Evolutionary conservation across 2,329 filamentous ascomycete species (phyloP).

Genomic region (Zelopaecilomyces penicillatus): DNA sequence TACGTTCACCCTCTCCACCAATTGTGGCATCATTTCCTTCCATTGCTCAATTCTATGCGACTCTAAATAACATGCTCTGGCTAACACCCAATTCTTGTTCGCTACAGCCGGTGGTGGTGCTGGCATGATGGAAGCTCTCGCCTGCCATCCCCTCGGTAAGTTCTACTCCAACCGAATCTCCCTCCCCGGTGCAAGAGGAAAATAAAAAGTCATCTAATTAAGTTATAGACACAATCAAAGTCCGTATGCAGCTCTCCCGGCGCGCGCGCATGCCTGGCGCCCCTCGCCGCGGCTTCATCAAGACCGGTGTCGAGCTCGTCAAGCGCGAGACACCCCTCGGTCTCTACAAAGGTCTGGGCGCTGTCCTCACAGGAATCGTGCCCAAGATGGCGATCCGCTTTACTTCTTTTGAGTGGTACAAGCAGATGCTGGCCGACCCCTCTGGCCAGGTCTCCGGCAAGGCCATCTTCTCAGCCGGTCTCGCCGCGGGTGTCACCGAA

Average conservation of each 20-base stretch:
- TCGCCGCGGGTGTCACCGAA: conserved; percentile 90
- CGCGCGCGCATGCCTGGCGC: conserved; percentile 75
- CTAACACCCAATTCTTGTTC: conserved; percentile 7
- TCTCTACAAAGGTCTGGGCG: conserved; percentile 96
- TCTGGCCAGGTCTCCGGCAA: conserved; percentile 61
- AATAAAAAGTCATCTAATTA: neutral
- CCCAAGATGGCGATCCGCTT: conserved; percentile 99
- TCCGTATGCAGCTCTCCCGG: conserved; percentile 95
- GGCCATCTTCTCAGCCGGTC: conserved; percentile 67
- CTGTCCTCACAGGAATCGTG: conserved; percentile 90
- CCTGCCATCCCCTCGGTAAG: conserved; percentile 83
- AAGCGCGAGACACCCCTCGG: conserved; percentile 83
- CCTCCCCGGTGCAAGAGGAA: neutral
- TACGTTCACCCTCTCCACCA: conserved; percentile 32
- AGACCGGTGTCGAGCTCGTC: conserved; percentile 79
- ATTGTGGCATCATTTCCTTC: neutral
- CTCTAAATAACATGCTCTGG: conserved; percentile 5
- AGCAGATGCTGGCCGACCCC: conserved; percentile 66
- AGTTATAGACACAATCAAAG: conserved; percentile 81
- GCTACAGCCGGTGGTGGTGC: conserved; percentile 80
- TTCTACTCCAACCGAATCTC: neutral
- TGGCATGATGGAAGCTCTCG: conserved; percentile 98
- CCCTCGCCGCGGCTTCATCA: conserved; percentile 79
- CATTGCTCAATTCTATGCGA: neutral
- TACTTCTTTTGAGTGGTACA: conserved; percentile 94